Conservation (phyloP, 108 stramenopile species). For the Phaeodactylum tricornutum region DNA sequence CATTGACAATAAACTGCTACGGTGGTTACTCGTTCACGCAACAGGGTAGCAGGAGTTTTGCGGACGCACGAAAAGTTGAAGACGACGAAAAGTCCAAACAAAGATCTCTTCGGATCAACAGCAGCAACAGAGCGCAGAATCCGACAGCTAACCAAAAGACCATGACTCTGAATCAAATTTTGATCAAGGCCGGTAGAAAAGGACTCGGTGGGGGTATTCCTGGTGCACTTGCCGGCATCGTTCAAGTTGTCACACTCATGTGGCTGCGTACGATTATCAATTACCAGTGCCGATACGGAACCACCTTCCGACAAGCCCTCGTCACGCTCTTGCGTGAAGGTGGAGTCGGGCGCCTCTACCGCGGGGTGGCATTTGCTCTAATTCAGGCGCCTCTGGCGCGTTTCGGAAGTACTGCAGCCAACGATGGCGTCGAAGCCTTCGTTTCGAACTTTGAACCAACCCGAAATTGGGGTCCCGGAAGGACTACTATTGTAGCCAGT, state of each 20-base stretch:
- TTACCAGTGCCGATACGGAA: slow-evolving; percentile 93
- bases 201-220: slow-evolving; percentile 84
- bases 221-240: slow-evolving; percentile 78
- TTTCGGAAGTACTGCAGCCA: slow-evolving; percentile 90
- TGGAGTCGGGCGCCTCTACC: slow-evolving; percentile 87
- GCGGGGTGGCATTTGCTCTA: slow-evolving; percentile 83
- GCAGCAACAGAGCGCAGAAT: no score
- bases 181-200: slow-evolving; percentile 39
- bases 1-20: no score
- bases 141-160: no score
- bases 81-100: no score
- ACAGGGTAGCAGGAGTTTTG: no score
- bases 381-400: slow-evolving; percentile 83
- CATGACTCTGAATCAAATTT: slow-evolving; percentile 18
- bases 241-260: slow-evolving; percentile 83
- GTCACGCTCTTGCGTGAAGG: slow-evolving; percentile 67
- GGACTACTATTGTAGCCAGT: slow-evolving; percentile 63
- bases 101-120: no score
- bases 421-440: slow-evolving; percentile 76
- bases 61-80: no score
- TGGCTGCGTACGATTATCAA: slow-evolving; percentile 90
- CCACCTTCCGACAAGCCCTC: slow-evolving; percentile 54
- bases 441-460: slow-evolving; percentile 32
- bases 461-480: slow-evolving; percentile 58
- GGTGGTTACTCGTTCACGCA: no score